Evolutionary conservation across 164 flowering plant genomes (phyloP).

Genomic region (Annona cherimola): DNA sequence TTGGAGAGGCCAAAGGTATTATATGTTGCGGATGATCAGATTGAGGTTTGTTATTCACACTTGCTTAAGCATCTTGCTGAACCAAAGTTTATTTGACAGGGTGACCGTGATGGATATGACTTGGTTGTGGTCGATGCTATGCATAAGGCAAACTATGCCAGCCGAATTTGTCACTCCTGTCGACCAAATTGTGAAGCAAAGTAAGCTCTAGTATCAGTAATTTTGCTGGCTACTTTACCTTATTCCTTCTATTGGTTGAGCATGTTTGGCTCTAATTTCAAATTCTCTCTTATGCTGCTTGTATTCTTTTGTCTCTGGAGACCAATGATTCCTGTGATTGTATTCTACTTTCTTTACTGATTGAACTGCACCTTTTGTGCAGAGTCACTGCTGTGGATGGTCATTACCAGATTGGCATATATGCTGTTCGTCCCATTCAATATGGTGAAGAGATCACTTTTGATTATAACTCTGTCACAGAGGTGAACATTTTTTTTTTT

Average conservation of each 20-base stretch:
- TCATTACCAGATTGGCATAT: slow-evolving; percentile 96
- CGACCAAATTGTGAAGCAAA: slow-evolving; percentile 99
- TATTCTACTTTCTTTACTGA: slow-evolving; percentile 2
- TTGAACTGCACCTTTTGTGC: slow-evolving; percentile 14
- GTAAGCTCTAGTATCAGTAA: slow-evolving; percentile 33
- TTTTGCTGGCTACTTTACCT: background rate
- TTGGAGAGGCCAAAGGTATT: slow-evolving; percentile 97
- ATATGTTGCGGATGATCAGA: background rate
- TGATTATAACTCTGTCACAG: slow-evolving; percentile 98
- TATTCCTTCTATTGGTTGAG: background rate
- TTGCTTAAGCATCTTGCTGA: slow-evolving; percentile 8
- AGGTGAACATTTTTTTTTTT: slow-evolving; percentile 46
- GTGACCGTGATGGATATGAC: slow-evolving; percentile 98
- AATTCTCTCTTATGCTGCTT: background rate
- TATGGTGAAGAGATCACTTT: slow-evolving; percentile 96
- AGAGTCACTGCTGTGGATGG: slow-evolving; percentile 99
- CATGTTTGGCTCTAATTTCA: background rate
- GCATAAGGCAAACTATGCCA: slow-evolving; percentile 99
- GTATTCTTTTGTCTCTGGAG: background rate
- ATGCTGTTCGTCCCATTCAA: slow-evolving; percentile 65
- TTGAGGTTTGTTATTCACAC: background rate
- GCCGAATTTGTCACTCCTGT: slow-evolving; percentile 98
- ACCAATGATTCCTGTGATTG: background rate
- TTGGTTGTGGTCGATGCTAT: slow-evolving; percentile 99
- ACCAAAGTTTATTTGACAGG: slow-evolving; percentile 36